A percentile compares a stretch with the other conserved stretches of the same genome.
phyloP scores from a whole-genome alignment of 2,329 filamentous ascomycete species.

The Waltergamsia citrina region DNA sequence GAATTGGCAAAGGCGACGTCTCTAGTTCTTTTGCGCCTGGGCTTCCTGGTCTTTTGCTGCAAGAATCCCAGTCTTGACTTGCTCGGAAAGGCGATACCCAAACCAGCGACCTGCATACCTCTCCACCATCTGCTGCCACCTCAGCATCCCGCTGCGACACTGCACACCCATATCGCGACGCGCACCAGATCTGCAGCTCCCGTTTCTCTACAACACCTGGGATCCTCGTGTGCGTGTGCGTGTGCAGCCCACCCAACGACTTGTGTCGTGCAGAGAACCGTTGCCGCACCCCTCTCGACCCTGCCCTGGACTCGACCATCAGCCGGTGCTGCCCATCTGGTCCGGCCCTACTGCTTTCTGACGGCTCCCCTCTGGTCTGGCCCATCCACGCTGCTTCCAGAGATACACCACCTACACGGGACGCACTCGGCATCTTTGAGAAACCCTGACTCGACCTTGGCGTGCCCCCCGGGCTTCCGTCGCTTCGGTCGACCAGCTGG shows the following conservation, averaged over 20 bases:
- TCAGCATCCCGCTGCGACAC: constrained; percentile 18
- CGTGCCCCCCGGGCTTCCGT: neutral
- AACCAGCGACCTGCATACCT: constrained; percentile 23
- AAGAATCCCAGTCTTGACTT: neutral
- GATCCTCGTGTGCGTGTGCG: constrained; percentile 1
- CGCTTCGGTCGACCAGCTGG: neutral
- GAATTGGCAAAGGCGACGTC: neutral
- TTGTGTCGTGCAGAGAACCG: constrained; percentile 1
- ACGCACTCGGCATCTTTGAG: neutral
- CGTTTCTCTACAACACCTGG: constrained; percentile 5
- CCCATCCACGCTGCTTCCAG: neutral
- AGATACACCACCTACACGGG: neutral
- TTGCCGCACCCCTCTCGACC: constrained; percentile 2
- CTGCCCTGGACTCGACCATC: neutral
- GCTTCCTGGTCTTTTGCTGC: neutral
- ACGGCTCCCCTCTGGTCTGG: neutral
- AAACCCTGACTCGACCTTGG: neutral
- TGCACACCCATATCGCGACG: constrained; percentile 7
- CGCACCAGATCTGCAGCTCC: constrained; percentile 8
- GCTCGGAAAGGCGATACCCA: constrained; percentile 9
- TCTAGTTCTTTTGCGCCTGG: neutral
- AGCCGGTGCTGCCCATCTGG: neutral
- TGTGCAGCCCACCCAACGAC: constrained; percentile 11
- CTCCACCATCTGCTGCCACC: constrained; percentile 16
- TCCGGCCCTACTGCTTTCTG: constrained; percentile 1